Conservation (phyloP, 305 asterid species). For the Solanum aculeatissimum region DNA sequence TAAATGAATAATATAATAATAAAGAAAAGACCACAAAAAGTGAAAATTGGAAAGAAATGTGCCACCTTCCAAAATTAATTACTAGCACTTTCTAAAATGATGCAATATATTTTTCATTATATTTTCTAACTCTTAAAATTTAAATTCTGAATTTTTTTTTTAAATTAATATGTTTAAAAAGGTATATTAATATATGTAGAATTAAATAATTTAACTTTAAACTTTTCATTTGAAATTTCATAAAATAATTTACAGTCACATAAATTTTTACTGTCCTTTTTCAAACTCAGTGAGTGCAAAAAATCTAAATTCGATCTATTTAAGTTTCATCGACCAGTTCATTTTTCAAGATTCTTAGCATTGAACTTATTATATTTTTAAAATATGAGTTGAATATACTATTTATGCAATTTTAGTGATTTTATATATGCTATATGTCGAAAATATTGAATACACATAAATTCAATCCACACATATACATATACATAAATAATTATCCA, state of each 20-base stretch:
- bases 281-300: neutral
- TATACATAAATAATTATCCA: neutral
- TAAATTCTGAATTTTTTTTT: neutral
- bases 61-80: constrained; percentile 8
- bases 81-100: constrained; percentile 15
- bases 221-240: neutral
- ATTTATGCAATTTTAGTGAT: neutral
- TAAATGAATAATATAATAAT: neutral
- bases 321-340: neutral
- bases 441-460: neutral
- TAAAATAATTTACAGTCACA: neutral
- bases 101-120: neutral
- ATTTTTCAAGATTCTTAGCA: neutral
- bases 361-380: no score
- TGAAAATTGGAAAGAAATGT: neutral
- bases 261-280: neutral
- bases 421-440: neutral
- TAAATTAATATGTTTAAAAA: no score
- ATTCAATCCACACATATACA: neutral
- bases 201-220: no score
- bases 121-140: neutral
- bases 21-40: neutral
- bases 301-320: no score
- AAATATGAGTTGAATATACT: no score
- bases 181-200: no score